Evolutionary conservation across 2,329 filamentous ascomycete species (phyloP).

Genomic region (Purpureocillium lavendulum): DNA sequence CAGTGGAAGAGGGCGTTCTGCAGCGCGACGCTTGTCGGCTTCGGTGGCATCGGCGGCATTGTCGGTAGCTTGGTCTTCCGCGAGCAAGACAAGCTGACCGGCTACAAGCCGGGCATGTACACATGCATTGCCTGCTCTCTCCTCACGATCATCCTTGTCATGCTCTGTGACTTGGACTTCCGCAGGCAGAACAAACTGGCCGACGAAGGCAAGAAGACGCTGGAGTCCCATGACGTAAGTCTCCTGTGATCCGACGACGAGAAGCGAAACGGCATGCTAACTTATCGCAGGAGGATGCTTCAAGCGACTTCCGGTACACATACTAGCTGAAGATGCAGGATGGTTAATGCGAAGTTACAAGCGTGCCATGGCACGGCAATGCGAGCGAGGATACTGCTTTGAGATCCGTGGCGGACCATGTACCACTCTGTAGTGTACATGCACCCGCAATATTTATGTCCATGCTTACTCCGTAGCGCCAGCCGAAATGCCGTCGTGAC

Average conservation of each 20-base stretch:
- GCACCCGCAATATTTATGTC: no score
- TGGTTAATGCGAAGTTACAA: no score
- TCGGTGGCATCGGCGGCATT: conserved; percentile 73
- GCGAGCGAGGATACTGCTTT: no score
- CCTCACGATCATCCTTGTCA: conserved; percentile 37
- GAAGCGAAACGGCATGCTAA: no score
- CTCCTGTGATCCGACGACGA: no score
- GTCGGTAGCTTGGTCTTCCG: conserved; percentile 66
- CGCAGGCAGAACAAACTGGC: conserved; percentile 38
- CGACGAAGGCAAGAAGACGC: conserved; percentile 41
- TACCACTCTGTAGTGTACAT: no score
- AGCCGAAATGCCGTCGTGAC: no score
- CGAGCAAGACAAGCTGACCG: conserved; percentile 38
- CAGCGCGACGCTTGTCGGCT: conserved; percentile 66
- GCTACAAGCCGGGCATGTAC: conserved; percentile 47
- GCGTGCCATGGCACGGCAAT: no score
- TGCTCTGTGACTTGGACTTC: conserved; percentile 30
- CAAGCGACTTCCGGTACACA: conserved; percentile 1
- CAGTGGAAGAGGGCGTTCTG: conserved; percentile 84
- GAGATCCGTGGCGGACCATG: no score
- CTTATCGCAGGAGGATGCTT: not conserved
- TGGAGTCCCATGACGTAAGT: conserved; percentile 43
- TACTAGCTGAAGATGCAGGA: no score
- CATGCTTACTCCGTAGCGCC: no score
- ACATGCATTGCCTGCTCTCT: conserved; percentile 43